These are phyloP conservation scores for Cenchrus purpureus DNA, from an alignment of 176 grass and related monocot genomes.

Conservation along the genomic window DNA sequence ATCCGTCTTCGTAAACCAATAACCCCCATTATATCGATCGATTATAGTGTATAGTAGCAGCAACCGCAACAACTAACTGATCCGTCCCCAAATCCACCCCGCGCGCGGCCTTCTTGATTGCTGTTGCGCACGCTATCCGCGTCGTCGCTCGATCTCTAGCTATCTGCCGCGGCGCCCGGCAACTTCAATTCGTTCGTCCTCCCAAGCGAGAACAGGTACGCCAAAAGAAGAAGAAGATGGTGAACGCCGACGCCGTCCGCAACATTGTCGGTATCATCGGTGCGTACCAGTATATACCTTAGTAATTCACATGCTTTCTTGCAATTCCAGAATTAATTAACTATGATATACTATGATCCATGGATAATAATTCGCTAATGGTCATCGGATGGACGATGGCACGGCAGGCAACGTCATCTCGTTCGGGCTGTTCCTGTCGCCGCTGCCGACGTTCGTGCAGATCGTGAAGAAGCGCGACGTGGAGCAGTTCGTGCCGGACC, in stretches of 20 bases:
- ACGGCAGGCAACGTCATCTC: slow-evolving; percentile 63
- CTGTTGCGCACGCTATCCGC: neutral
- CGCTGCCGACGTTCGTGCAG: slow-evolving; percentile 57
- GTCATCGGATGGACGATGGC: too few species aligned
- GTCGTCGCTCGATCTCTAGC: too few species aligned
- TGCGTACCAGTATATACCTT: too few species aligned
- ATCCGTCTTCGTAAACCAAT: neutral
- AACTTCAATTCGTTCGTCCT: neutral
- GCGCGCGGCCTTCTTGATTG: neutral
- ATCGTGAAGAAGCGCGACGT: slow-evolving; percentile 59
- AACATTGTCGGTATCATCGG: slow-evolving; percentile 57
- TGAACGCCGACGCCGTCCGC: slow-evolving; percentile 25
- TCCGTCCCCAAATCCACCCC: neutral
- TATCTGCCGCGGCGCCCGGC: neutral
- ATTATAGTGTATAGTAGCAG: neutral
- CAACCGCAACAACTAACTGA: neutral
- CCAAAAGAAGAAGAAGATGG: neutral
- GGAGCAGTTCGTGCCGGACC: slow-evolving; percentile 59
- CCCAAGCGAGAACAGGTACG: neutral
- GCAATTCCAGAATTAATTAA: too few species aligned
- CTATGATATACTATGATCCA: too few species aligned
- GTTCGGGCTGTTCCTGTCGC: slow-evolving; percentile 76
- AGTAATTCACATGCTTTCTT: too few species aligned
- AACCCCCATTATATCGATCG: neutral
- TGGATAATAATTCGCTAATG: too few species aligned